Evolutionary conservation across 805 yeast species (phyloP).

Genomic region (Saturnispora silvae): DNA sequence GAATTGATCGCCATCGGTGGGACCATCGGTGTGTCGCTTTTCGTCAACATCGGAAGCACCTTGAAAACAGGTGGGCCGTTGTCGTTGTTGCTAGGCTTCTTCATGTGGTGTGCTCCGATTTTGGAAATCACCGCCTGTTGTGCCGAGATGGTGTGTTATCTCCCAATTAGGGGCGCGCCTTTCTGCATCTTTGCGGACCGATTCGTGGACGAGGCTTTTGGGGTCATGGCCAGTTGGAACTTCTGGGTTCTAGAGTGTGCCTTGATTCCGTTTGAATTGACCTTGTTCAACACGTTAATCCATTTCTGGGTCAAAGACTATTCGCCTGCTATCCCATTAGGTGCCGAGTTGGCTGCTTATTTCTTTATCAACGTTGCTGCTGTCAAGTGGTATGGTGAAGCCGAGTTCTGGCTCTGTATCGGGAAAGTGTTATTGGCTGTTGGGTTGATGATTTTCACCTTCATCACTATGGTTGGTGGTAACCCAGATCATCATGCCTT

Average conservation of each 20-base stretch:
- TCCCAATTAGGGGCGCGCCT: slow-evolving; percentile 35
- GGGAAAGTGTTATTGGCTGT: slow-evolving; percentile 38
- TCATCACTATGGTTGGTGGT: slow-evolving; percentile 47
- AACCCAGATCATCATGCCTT: slow-evolving; percentile 40
- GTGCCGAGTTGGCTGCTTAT: slow-evolving; percentile 33
- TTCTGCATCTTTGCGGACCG: slow-evolving; percentile 36
- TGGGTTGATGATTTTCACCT: slow-evolving; percentile 39
- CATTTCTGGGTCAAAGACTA: slow-evolving; percentile 43
- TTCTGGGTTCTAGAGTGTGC: slow-evolving; percentile 39
- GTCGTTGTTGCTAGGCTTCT: slow-evolving; percentile 29
- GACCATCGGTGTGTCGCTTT: slow-evolving; percentile 35
- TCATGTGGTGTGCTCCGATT: slow-evolving; percentile 34
- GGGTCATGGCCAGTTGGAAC: slow-evolving; percentile 36
- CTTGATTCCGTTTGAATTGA: slow-evolving; percentile 39
- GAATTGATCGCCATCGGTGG: slow-evolving; percentile 65
- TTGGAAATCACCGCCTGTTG: slow-evolving; percentile 31
- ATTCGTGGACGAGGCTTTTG: slow-evolving; percentile 36
- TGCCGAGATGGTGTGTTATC: slow-evolving; percentile 36
- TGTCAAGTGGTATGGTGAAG: slow-evolving; percentile 40
- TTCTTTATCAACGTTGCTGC: slow-evolving; percentile 35
- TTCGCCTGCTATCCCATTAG: slow-evolving; percentile 37
- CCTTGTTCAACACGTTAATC: slow-evolving; percentile 41
- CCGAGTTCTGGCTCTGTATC: slow-evolving; percentile 37
- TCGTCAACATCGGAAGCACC: slow-evolving; percentile 33
- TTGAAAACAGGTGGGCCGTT: slow-evolving; percentile 33